These are phyloP conservation scores for Paxillus rubicundulus DNA, from an alignment of 768 basidiomycete species.

Conservation along the genomic window DNA sequence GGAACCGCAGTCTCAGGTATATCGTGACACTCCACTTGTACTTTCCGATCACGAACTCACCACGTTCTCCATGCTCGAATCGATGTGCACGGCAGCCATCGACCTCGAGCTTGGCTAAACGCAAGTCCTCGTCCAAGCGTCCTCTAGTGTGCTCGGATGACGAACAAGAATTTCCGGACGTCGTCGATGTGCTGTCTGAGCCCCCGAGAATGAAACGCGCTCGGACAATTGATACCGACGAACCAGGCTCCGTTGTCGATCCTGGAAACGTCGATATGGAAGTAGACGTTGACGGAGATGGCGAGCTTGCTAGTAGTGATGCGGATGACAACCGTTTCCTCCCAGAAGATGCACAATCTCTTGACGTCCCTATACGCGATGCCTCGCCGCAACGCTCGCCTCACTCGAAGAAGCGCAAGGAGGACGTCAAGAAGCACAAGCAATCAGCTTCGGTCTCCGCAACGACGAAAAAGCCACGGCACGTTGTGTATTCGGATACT, in stretches of 20 bases:
- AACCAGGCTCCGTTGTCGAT: constrained; percentile 28
- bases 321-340: constrained; percentile 25
- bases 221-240: constrained; percentile 29
- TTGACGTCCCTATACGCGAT: not conserved
- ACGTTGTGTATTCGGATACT: constrained; percentile 29
- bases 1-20: constrained; percentile 22
- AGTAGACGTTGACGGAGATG: constrained; percentile 40
- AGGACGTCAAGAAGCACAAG: constrained; percentile 12
- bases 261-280: constrained; percentile 45
- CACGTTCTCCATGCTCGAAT: not conserved
- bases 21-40: not conserved
- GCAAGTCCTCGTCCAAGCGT: constrained; percentile 23
- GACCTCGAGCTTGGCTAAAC: constrained; percentile 7
- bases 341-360: not conserved
- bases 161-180: constrained; percentile 30
- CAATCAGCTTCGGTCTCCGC: constrained; percentile 14
- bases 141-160: constrained; percentile 36
- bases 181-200: constrained; percentile 63
- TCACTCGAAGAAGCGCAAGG: constrained; percentile 9
- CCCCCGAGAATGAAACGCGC: constrained; percentile 21
- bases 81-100: constrained; percentile 16
- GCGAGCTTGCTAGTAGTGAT: constrained; percentile 22
- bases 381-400: not conserved
- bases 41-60: not conserved
- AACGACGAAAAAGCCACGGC: constrained; percentile 18